Evolutionary conservation across 352 stramenopile species (phyloP).

Genomic region (Globisporangium heterothallicum): DNA sequence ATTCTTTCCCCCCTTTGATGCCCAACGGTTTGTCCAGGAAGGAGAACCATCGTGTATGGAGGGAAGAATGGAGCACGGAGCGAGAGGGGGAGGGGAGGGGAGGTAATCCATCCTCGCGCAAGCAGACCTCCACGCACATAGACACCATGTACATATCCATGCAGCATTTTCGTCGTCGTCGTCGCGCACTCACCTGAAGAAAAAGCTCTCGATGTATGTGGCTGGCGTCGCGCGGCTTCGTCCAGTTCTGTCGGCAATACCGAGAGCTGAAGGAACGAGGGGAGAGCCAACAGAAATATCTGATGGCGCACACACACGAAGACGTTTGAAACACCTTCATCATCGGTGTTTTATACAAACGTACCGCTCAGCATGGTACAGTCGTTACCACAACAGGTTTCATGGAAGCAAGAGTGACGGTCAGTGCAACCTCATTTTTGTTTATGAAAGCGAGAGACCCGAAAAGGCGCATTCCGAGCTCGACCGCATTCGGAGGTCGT

Average conservation of each 20-base stretch:
- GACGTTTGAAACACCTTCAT: neutral
- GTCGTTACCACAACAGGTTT: neutral
- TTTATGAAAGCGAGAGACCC: no score
- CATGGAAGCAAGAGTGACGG: conserved; percentile 4
- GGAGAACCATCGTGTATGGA: no score
- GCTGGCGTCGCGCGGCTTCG: conserved; percentile 11
- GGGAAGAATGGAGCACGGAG: no score
- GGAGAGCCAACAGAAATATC: conserved; percentile 30
- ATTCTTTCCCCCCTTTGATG: no score
- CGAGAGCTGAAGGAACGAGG: neutral
- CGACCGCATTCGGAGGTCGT: no score
- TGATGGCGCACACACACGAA: conserved; percentile 13
- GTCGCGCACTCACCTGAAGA: conserved; percentile 20
- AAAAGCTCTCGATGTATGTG: conserved; percentile 18
- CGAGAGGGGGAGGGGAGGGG: neutral
- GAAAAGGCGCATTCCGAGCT: no score
- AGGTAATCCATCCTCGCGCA: neutral
- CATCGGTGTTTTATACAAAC: neutral
- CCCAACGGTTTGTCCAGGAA: no score
- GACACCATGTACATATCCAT: no score
- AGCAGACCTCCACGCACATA: neutral
- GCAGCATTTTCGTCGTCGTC: neutral
- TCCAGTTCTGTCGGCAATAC: neutral
- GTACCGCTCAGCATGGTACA: neutral
- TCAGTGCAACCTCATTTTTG: neutral